Conservation (phyloP, 1,139 yeast species). For the Geotrichum fermentans region DNA sequence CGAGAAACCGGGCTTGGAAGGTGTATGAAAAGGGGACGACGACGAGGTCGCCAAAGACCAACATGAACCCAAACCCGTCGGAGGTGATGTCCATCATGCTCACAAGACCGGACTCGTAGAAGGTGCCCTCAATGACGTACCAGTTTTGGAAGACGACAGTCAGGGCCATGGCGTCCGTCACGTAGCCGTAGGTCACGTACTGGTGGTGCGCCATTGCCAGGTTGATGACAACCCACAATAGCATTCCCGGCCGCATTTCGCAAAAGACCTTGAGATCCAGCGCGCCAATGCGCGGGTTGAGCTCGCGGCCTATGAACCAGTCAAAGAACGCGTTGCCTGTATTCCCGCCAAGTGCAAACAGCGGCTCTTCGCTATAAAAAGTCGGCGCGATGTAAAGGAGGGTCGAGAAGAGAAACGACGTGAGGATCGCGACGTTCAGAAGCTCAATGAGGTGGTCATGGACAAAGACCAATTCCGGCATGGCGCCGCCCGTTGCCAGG, state of each 20-base stretch:
- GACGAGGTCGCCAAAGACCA: constrained; percentile 87
- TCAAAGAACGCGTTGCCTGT: constrained; percentile 72
- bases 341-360: constrained; percentile 83
- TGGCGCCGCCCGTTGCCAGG: constrained; percentile 45
- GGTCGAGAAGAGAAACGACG: constrained; percentile 58
- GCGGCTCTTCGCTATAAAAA: constrained; percentile 51
- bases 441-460: constrained; percentile 65
- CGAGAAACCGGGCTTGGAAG: constrained; percentile 75
- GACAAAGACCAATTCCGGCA: constrained; percentile 77
- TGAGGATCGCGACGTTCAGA: constrained; percentile 56
- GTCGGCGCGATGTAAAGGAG: constrained; percentile 67
- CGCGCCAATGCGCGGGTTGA: constrained; percentile 81
- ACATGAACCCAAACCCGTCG: constrained; percentile 96
- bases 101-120: constrained; percentile 84
- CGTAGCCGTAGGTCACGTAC: constrained; percentile 53
- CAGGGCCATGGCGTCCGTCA: constrained; percentile 68
- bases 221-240: constrained; percentile 78
- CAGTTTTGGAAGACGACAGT: constrained; percentile 69
- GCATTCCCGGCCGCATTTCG: constrained; percentile 90
- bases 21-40: constrained; percentile 91
- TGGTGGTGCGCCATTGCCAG: constrained; percentile 78
- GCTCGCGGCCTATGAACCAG: constrained; percentile 95
- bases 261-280: constrained; percentile 88
- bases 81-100: constrained; percentile 95
- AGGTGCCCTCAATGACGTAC: constrained; percentile 85